Base-by-base conservation (phyloP, 1,284 basidiomycete genomes). In the Papiliotrema flavescens region DNA sequence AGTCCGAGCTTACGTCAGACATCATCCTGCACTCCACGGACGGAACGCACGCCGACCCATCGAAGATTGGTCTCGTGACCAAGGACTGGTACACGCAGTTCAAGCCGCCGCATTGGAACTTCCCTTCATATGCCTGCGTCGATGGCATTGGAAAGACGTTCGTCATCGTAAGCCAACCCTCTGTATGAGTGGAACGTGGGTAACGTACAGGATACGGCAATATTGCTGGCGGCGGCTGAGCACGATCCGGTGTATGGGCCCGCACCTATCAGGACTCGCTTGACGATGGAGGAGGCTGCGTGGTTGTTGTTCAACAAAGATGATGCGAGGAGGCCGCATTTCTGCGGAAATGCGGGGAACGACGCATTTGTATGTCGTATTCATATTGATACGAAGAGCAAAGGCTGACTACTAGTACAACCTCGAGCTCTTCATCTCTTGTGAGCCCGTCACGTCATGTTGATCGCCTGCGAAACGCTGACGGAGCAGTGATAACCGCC, bases 281-380 rank as follows among this genome's bases (percentile, higher is more conserved):
- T 58, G 35, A 55, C 60, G 2, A 52, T 66, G 2, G 61, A 65
- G 45, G 54, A 66, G 26, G 53, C 64, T 9, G 63, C 58, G 9
- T 32, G 52, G 17, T 37, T 58, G 24, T 56, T 67, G 53, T 66
- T 67, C 53, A 60, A 62, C 2, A 8, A 54, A 26, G 58, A 63
- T n/a, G 35, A 48, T 2, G 48, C 23, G 1, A 52, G 52, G 20
- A 41, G 24, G 40, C 62, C 65, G 11, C 32, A 54, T 3, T 50
- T 52, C 11, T 61, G 45, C 34, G 69, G 62, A 1, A 70, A 73
- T 51, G 63, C 69, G 1, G 72, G 72, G 2, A 69, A 74, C 42
- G 57, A 65, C 40, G 67, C 69, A 23, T 59, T 61, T 49, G 69
- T 71, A 45, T 56, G 67, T 60, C 19, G 9, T 28, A 15, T 17